Evolutionary conservation across 2,329 filamentous ascomycete genomes (phyloP).

Genomic region (Penicillium crustosum): DNA sequence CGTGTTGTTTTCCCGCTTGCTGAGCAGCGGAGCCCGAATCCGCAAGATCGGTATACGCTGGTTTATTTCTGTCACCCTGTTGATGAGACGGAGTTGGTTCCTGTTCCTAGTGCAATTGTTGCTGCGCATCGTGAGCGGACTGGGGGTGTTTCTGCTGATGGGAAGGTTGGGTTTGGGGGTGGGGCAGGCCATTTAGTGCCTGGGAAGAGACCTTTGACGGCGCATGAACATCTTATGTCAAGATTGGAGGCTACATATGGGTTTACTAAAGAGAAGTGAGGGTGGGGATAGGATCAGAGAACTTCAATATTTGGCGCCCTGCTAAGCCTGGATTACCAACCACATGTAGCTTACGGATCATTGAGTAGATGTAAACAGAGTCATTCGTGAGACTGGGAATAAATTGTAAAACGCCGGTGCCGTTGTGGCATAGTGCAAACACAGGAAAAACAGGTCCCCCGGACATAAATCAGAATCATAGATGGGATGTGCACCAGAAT

Average conservation of each 20-base stretch:
- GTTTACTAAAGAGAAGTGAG: constrained; percentile 30
- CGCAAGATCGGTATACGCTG: constrained; percentile 57
- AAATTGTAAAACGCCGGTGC: constrained; percentile 26
- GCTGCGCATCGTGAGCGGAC: constrained; percentile 37
- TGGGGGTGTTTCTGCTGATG: constrained; percentile 20
- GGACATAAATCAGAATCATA: constrained; percentile 22
- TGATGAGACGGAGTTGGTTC: constrained; percentile 54
- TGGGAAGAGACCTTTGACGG: constrained; percentile 51
- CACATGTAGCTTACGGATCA: not conserved
- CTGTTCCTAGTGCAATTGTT: constrained; percentile 56
- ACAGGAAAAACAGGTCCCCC: constrained; percentile 20
- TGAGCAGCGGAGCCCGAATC: constrained; percentile 38
- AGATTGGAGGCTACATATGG: constrained; percentile 61
- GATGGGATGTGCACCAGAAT: constrained; percentile 20
- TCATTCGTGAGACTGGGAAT: constrained; percentile 21
- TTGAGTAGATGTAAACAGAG: constrained; percentile 13
- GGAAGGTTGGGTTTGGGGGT: constrained; percentile 43
- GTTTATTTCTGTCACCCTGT: constrained; percentile 64
- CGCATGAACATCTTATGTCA: constrained; percentile 58
- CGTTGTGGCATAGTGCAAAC: constrained; percentile 26
- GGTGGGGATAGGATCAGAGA: not conserved
- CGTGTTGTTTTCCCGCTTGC: constrained; percentile 71
- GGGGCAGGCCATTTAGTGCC: constrained; percentile 36
- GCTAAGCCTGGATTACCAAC: not conserved
- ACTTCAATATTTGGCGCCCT: not conserved